Evolutionary conservation across 805 yeast genomes (phyloP).

Genomic region (Pichia nanzhaoensis): DNA sequence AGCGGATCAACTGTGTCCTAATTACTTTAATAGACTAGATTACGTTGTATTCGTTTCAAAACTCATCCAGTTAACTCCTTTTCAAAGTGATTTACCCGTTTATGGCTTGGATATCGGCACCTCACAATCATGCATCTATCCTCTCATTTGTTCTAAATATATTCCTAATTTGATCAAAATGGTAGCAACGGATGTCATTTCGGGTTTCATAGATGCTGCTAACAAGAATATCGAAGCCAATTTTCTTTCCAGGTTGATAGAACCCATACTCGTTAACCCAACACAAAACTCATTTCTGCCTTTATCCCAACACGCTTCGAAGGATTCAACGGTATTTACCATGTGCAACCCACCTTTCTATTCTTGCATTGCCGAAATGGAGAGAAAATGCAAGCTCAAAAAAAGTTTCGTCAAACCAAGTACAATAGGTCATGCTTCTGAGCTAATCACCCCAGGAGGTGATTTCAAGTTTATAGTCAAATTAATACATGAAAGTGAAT

Average conservation of each 20-base stretch:
- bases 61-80: slow-evolving; percentile 8
- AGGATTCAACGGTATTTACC: slow-evolving; percentile 24
- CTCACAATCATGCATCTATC: slow-evolving; percentile 43
- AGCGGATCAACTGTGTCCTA: slow-evolving; percentile 26
- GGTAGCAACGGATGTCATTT: slow-evolving; percentile 39
- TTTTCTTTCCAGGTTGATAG: slow-evolving; percentile 17
- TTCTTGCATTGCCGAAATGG: slow-evolving; percentile 30
- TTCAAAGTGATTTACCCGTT: background rate
- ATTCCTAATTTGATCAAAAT: slow-evolving; percentile 15
- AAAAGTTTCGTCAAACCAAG: slow-evolving; percentile 1
- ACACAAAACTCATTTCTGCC: slow-evolving; percentile 5
- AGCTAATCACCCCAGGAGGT: slow-evolving; percentile 41
- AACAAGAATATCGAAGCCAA: slow-evolving; percentile 25
- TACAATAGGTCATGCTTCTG: slow-evolving; percentile 31
- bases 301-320: slow-evolving; percentile 1
- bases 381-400: slow-evolving; percentile 22
- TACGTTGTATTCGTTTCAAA: slow-evolving; percentile 22
- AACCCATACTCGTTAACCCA: slow-evolving; percentile 9
- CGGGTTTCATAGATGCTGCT: slow-evolving; percentile 28
- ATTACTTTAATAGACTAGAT: slow-evolving; percentile 26
- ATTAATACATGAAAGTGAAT: slow-evolving; percentile 12
- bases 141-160: slow-evolving; percentile 31
- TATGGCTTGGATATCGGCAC: slow-evolving; percentile 43
- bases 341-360: slow-evolving; percentile 54
- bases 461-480: slow-evolving; percentile 34